Evolutionary conservation across 2,329 filamentous ascomycete species (phyloP), one percentile per base, ranked within the genome.

Genomic region (Anthostomella pinea): DNA sequence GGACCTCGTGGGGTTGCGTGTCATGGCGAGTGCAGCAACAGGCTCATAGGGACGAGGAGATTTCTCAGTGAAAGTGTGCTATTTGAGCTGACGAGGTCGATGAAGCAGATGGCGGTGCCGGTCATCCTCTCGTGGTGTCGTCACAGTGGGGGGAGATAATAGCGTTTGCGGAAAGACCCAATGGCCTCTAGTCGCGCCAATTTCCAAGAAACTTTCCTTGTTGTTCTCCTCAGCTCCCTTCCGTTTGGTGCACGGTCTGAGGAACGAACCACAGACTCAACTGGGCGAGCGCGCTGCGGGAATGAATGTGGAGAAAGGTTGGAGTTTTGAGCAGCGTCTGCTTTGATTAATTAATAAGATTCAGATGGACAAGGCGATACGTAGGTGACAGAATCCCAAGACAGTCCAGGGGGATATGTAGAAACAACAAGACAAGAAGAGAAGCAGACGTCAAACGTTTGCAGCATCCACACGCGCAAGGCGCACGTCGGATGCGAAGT

Each of bases 1-100:
- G 24, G 35, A 45, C 51, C 56, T 49, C 41, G 58, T 32, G 14
- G 51, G 47, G 36, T 56, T 57, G 30, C 43, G 50, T 37, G 49
- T 38, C 56, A 58, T 58, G 33, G 43, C 48, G 35, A 32, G 27
- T 25, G 35, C 15, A 28, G 31, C 28, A 31, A 36, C 36, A 38
- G 28, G 33, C 25, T 41, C 52, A 51, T 52, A 38, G 38, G 42
- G 21, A 35, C 28, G 25, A 30, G 35, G 38, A n/a, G n/a, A n/a
- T n/a, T n/a, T n/a, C n/a, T n/a, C n/a, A n/a, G n/a, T 29, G 16
- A 32, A 14, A 34, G 15, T 19, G 17, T 5, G 11, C 14, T 15
- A 8, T 14, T 30, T 23, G 10, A 22, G 22, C 19, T 3, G 27
- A 14, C 37, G 23, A 38, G 33, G 23, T 30, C 26, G 23, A 30